Conservation (phyloP, 2,329 filamentous ascomycete species). For the Phaeosphaeriaceae sp. region DNA sequence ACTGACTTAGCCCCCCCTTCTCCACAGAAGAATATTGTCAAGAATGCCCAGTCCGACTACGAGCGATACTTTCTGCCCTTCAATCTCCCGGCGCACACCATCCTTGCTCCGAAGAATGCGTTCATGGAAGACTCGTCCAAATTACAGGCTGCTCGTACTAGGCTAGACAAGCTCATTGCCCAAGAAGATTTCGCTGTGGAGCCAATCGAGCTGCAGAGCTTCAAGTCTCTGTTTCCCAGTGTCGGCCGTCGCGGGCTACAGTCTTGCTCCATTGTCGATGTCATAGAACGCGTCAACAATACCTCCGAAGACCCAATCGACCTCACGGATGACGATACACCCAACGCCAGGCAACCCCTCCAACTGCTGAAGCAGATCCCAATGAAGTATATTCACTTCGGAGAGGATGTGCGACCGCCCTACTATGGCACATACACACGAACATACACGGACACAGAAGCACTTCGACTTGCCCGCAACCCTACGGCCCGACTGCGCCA, state of each 20-base stretch:
- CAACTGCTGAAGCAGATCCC: slow-evolving; percentile 63
- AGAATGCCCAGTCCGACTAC: slow-evolving; percentile 51
- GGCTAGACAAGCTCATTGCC: slow-evolving; percentile 35
- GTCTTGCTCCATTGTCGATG: slow-evolving; percentile 38
- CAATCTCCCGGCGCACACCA: slow-evolving; percentile 76
- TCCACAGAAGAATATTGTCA: slow-evolving; percentile 41
- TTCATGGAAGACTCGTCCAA: slow-evolving; percentile 40
- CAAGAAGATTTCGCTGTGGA: slow-evolving; percentile 23
- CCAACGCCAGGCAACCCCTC: slow-evolving; percentile 36
- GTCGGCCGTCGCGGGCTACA: slow-evolving; percentile 21
- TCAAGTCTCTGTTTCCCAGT: slow-evolving; percentile 27
- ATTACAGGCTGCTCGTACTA: slow-evolving; percentile 33
- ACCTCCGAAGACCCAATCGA: slow-evolving; percentile 53
- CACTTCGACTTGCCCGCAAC: slow-evolving; percentile 60
- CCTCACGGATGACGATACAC: slow-evolving; percentile 48
- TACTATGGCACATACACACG: slow-evolving; percentile 79
- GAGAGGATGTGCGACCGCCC: slow-evolving; percentile 69
- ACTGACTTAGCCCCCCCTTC: slow-evolving; percentile 41
- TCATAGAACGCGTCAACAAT: slow-evolving; percentile 56
- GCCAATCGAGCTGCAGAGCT: slow-evolving; percentile 18
- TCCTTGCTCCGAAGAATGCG: slow-evolving; percentile 66
- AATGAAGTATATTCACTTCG: slow-evolving; percentile 69
- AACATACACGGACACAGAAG: slow-evolving; percentile 56
- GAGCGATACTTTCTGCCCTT: slow-evolving; percentile 80
- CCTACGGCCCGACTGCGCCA: slow-evolving; percentile 64